A percentile compares a stretch with the other conserved stretches of the same genome.
Conservation (phyloP, 257 asterid species). For the Voacanga thouarsii region DNA sequence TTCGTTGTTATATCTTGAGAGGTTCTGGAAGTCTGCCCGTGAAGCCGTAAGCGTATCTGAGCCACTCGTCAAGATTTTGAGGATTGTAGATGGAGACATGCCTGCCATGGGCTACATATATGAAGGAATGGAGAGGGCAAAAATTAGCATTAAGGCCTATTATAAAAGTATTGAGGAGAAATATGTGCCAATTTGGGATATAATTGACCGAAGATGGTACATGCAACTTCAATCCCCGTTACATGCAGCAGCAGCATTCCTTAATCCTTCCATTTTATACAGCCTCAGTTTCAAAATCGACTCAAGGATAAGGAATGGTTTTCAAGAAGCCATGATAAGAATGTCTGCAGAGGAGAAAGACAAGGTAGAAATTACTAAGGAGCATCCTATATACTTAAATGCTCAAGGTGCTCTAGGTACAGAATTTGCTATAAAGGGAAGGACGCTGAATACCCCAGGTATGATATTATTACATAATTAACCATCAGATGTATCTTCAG, state of each 20-base stretch:
- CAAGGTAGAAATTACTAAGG: constrained; percentile 39
- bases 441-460: constrained; percentile 48
- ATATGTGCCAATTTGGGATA: constrained; percentile 35
- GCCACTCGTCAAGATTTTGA: constrained; percentile 36
- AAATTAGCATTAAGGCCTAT: constrained; percentile 33
- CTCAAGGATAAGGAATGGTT: constrained; percentile 40
- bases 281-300: constrained; percentile 31
- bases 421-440: constrained; percentile 43
- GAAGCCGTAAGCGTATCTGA: constrained; percentile 36
- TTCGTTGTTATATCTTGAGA: constrained; percentile 26
- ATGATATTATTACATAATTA: constrained; percentile 3
- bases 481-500: neutral
- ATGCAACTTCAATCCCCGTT: constrained; percentile 35
- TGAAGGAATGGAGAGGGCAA: constrained; percentile 43
- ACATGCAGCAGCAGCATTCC: constrained; percentile 42
- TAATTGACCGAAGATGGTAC: constrained; percentile 45
- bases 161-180: constrained; percentile 37
- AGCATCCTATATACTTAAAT: constrained; percentile 38
- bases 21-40: constrained; percentile 40
- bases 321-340: constrained; percentile 48
- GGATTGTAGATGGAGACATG: constrained; percentile 41
- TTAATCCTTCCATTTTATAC: constrained; percentile 47
- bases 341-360: constrained; percentile 37
- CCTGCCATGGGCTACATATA: constrained; percentile 46
- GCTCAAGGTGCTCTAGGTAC: constrained; percentile 49